phyloP scores from a whole-genome alignment of 148 eudicot genomes.

The Amaranthus palmeri region DNA sequence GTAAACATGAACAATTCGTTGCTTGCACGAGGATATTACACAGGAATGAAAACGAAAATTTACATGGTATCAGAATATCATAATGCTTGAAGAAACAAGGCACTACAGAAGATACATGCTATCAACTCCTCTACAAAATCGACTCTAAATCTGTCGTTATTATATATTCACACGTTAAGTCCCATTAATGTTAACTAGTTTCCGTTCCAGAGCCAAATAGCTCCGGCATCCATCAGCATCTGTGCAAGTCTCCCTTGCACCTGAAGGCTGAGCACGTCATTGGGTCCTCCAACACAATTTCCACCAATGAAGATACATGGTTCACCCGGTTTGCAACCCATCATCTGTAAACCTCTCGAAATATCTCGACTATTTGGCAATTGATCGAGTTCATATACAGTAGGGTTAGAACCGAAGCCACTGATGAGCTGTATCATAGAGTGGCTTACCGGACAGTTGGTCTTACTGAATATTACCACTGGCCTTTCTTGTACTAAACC shows the following conservation, averaged over 20 bases:
- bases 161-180: neutral
- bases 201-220: slow-evolving; percentile 33
- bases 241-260: slow-evolving; percentile 31
- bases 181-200: slow-evolving; percentile 6
- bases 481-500: slow-evolving; percentile 16
- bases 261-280: slow-evolving; percentile 29
- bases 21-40: too few species aligned
- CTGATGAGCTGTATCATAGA: slow-evolving; percentile 22
- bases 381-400: slow-evolving; percentile 19
- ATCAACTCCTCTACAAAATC: slow-evolving; percentile 1
- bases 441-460: slow-evolving; percentile 19
- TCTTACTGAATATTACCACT: slow-evolving; percentile 22
- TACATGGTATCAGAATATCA: neutral
- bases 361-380: slow-evolving; percentile 16
- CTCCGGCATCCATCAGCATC: slow-evolving; percentile 31
- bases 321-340: slow-evolving; percentile 16
- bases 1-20: too few species aligned
- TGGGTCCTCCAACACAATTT: slow-evolving; percentile 21
- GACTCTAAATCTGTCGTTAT: neutral
- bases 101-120: slow-evolving; percentile 8
- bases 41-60: slow-evolving; percentile 5
- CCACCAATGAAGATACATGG: slow-evolving; percentile 20
- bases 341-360: slow-evolving; percentile 14
- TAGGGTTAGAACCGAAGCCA: slow-evolving; percentile 22
- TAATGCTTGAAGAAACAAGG: slow-evolving; percentile 8